These are phyloP conservation scores for Vaucheria bursata DNA, from an alignment of 352 stramenopile genomes.

Conservation along the genomic window DNA sequence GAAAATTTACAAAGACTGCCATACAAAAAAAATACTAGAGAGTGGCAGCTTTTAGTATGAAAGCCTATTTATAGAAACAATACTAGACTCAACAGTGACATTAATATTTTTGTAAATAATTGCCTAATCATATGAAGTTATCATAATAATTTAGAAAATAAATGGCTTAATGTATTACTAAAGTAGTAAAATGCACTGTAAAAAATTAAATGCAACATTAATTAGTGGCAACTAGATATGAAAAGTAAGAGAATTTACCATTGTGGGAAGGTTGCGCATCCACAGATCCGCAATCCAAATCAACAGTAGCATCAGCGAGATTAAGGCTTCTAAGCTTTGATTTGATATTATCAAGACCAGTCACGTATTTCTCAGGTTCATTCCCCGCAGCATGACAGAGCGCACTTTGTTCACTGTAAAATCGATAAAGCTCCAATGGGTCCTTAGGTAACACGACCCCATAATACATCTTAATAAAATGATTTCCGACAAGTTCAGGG, in stretches of 20 bases:
- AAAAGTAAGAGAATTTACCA: constrained; percentile 14
- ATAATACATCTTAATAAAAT: constrained; percentile 24
- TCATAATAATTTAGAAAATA: too few relatives aligned
- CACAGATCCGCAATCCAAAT: constrained; percentile 39
- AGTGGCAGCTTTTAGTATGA: too few relatives aligned
- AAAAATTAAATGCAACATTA: neutral
- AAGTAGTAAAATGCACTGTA: constrained; percentile 6
- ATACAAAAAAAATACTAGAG: too few relatives aligned
- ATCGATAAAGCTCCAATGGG: constrained; percentile 35
- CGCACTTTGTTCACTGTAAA: constrained; percentile 41
- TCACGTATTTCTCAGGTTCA: constrained; percentile 35
- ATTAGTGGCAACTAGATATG: neutral
- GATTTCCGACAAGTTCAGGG: neutral
- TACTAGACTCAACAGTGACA: too few relatives aligned
- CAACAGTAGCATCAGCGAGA: constrained; percentile 28
- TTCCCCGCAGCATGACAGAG: constrained; percentile 41
- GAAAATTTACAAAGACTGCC: too few relatives aligned
- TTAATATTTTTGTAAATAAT: too few relatives aligned
- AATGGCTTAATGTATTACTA: too few relatives aligned
- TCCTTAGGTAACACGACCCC: constrained; percentile 40
- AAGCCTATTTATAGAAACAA: too few relatives aligned
- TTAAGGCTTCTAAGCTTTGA: constrained; percentile 34
- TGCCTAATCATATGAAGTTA: too few relatives aligned
- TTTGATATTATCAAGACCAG: constrained; percentile 37
- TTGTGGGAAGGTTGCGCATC: constrained; percentile 38